Base-by-base conservation (phyloP, 352 stramenopile species). In the Phytophthora pseudosyringae region DNA sequence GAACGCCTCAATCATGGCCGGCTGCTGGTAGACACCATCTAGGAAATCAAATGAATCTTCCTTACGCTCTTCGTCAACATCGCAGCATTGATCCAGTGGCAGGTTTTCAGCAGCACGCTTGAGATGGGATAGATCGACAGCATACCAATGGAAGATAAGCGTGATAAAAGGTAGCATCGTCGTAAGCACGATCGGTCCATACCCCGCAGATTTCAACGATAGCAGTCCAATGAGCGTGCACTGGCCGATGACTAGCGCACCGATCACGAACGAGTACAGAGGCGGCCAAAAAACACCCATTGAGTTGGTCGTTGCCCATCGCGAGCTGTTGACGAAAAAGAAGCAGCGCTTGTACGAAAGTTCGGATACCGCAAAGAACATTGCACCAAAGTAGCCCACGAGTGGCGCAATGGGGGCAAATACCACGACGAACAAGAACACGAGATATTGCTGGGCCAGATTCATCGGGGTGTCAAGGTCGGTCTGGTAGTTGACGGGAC, bases 341-440 rank as follows among this genome's bases (percentile, higher is more conserved):
- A 88, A 81, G 45, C 83, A 86, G 49, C 83, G 80, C 32, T 82
- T 83, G 62, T 90, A 94, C 38, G 88, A 78, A 13, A 88, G 54
- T 47, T 94, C 85, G 10, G 85, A 77, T 12, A 84, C 80, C 21
- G 75, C 47, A 48, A 94, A 94, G 61, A 89, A 94, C 25, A 91
- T 72, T 10, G 68, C 67, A 5, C 71, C 80, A 39, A 86, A 80
- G 60, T 86, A 88, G 18, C 71, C 63, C 33, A 94, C 71, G 12
- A 94, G 73, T 55, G 85, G 85, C n/a, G 85, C 83, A 41, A 93
- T 90, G 16, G 83, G 73, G 28, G 83, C 70, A 46, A 91, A 93
- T 13, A 89, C 83, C 44, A 93, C 63, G 54, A 90, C 76, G 16
- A 93, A 71, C 47, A 94, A 54, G 32, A 94, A 86, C 29, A 94